These are phyloP conservation scores for Geoglossum cookeanum DNA, from an alignment of 2,329 filamentous ascomycete genomes.

Conservation along the genomic window DNA sequence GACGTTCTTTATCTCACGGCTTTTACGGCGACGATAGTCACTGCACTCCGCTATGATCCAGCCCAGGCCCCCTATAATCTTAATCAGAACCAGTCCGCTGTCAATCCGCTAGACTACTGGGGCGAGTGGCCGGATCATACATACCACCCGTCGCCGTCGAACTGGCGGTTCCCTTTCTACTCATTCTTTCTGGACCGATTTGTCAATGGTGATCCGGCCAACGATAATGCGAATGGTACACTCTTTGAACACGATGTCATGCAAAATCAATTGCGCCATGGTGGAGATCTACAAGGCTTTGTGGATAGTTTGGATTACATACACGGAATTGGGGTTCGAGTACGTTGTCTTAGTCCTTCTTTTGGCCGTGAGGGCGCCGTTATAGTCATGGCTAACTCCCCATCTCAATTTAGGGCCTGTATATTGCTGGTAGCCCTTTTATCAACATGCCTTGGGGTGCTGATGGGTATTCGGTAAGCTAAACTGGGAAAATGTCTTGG, in stretches of 20 bases:
- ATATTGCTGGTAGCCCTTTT: constrained; percentile 43
- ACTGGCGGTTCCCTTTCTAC: constrained; percentile 48
- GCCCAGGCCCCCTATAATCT: constrained; percentile 36
- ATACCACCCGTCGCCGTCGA: constrained; percentile 35
- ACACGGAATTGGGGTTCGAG: constrained; percentile 44
- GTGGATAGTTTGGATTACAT: constrained; percentile 43
- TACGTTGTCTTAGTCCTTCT: constrained; percentile 9
- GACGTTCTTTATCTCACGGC: background rate
- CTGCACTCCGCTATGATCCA: constrained; percentile 26
- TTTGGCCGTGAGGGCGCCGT: background rate
- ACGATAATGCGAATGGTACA: constrained; percentile 43
- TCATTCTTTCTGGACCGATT: constrained; percentile 44
- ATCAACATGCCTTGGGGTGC: constrained; percentile 46
- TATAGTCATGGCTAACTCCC: background rate
- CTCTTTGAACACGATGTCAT: constrained; percentile 39
- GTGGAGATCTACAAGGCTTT: constrained; percentile 39
- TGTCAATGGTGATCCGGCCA: constrained; percentile 43
- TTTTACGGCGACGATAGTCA: background rate
- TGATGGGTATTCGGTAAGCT: constrained; percentile 32
- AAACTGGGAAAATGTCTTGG: background rate
- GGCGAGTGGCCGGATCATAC: constrained; percentile 34
- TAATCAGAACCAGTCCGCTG: constrained; percentile 39
- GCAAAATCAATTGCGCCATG: constrained; percentile 43
- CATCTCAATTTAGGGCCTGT: constrained; percentile 30
- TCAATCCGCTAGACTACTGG: constrained; percentile 36